A percentile compares a stretch with the other conserved stretches of the same genome.
These are phyloP conservation scores for Fusarium lateritium DNA, from an alignment of 2,329 filamentous ascomycete species.

Conservation along the genomic window DNA sequence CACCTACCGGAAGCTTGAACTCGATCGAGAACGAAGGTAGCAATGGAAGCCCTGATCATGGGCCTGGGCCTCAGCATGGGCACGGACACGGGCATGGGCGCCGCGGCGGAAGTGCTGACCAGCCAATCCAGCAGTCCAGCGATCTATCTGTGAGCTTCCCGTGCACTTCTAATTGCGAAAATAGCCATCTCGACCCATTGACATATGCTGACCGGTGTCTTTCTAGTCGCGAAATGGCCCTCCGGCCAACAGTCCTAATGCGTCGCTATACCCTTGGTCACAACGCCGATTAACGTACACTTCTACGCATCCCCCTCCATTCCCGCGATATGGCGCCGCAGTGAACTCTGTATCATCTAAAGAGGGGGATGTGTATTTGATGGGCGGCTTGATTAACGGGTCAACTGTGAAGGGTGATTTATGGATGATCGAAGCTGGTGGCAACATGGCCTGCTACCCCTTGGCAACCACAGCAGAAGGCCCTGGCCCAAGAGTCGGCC, in stretches of 20 bases:
- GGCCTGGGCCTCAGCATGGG: constrained; percentile 37
- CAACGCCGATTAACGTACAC: constrained; percentile 90
- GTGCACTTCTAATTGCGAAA: background rate
- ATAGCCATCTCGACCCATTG: background rate
- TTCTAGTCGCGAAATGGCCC: constrained; percentile 70
- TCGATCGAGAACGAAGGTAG: constrained; percentile 74
- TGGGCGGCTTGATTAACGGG: constrained; percentile 96
- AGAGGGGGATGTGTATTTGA: constrained; percentile 96
- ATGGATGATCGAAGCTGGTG: constrained; percentile 96
- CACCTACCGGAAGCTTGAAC: constrained; percentile 83
- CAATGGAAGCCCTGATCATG: constrained; percentile 75
- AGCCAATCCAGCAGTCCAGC: constrained; percentile 58
- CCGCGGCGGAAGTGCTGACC: constrained; percentile 66
- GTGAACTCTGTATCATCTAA: constrained; percentile 95
- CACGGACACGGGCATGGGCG: constrained; percentile 65
- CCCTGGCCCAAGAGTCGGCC: constrained; percentile 93
- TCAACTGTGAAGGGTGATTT: constrained; percentile 96
- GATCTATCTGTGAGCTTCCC: constrained; percentile 60
- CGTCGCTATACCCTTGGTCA: constrained; percentile 95
- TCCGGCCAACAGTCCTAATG: constrained; percentile 71
- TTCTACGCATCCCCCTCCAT: constrained; percentile 85
- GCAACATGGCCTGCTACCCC: constrained; percentile 90
- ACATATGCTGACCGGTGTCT: constrained; percentile 26
- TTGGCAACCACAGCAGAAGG: constrained; percentile 93
- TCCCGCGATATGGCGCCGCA: constrained; percentile 96